A percentile compares a stretch with the other conserved stretches of the same genome.
These are phyloP conservation scores for Xylaria sp. DNA, from an alignment of 2,329 filamentous ascomycete genomes.

Conservation along the genomic window DNA sequence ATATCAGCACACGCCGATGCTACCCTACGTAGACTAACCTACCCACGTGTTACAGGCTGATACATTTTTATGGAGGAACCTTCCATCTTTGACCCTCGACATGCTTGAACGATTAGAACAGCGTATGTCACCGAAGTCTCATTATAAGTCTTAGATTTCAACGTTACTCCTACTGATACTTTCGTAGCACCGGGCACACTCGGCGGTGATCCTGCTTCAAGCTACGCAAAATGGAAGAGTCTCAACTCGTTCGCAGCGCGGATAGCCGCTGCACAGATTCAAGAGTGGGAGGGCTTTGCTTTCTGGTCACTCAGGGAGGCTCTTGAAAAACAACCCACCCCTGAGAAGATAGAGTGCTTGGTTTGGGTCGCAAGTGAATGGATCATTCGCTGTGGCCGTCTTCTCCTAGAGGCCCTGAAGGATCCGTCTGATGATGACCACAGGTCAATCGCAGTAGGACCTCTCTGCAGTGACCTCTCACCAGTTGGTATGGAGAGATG, in stretches of 20 bases:
- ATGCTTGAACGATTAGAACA: background rate
- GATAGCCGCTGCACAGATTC: background rate
- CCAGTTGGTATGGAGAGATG: background rate
- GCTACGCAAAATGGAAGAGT: background rate
- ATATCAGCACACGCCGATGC: background rate
- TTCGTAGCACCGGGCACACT: too few relatives aligned
- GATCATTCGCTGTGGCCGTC: background rate
- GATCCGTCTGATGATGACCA: too few relatives aligned
- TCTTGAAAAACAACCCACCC: background rate
- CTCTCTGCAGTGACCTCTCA: background rate
- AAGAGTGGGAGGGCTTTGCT: background rate
- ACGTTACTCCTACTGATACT: too few relatives aligned
- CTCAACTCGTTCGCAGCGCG: background rate
- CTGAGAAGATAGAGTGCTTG: background rate
- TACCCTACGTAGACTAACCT: background rate
- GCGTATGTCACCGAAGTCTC: too few relatives aligned
- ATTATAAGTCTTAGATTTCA: too few relatives aligned
- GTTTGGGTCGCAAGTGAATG: background rate
- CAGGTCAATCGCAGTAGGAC: background rate
- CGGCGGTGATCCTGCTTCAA: too few relatives aligned
- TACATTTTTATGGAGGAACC: background rate
- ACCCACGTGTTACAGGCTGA: background rate
- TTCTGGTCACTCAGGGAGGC: background rate
- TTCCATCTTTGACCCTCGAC: background rate
- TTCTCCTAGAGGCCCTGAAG: background rate